Evolutionary conservation across 2,329 filamentous ascomycete genomes (phyloP).

Genomic region (Cercospora sp.): DNA sequence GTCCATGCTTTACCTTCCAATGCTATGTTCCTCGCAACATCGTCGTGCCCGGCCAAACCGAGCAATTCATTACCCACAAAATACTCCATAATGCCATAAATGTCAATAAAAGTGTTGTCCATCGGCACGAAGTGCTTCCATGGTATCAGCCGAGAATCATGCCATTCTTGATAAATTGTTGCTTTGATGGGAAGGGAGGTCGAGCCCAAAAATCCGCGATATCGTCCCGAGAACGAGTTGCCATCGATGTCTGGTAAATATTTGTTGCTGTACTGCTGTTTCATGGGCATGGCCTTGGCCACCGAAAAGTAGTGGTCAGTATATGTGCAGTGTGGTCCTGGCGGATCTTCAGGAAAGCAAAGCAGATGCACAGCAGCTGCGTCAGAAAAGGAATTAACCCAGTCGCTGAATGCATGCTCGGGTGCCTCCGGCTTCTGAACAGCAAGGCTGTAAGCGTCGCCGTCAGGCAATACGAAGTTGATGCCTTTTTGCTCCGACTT

Average conservation of each 20-base stretch:
- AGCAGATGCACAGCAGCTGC: slow-evolving; percentile 47
- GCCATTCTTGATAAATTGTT: slow-evolving; percentile 42
- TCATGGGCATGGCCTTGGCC: slow-evolving; percentile 38
- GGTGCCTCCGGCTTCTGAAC: slow-evolving; percentile 26
- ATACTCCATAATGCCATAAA: slow-evolving; percentile 36
- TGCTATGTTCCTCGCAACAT: slow-evolving; percentile 64
- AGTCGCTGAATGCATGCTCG: slow-evolving; percentile 38
- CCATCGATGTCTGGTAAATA: slow-evolving; percentile 76
- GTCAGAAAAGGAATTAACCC: slow-evolving; percentile 45
- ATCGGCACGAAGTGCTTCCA: slow-evolving; percentile 42
- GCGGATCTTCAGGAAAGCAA: slow-evolving; percentile 45
- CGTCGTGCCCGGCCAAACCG: slow-evolving; percentile 49
- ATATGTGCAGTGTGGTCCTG: slow-evolving; percentile 47
- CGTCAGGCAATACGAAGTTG: slow-evolving; percentile 44
- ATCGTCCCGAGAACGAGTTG: slow-evolving; percentile 47
- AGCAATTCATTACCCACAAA: slow-evolving; percentile 57
- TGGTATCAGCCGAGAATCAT: slow-evolving; percentile 39
- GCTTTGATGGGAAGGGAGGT: slow-evolving; percentile 39
- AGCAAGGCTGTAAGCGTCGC: slow-evolving; percentile 43
- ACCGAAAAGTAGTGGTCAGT: slow-evolving; percentile 45
- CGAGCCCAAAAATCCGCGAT: slow-evolving; percentile 32
- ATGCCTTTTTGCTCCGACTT: slow-evolving; percentile 37
- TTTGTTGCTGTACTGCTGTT: slow-evolving; percentile 56
- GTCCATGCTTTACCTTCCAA: slow-evolving; percentile 67
- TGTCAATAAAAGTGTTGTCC: slow-evolving; percentile 34